phyloP scores from a whole-genome alignment of 768 basidiomycete genomes.

The Mycena venus region DNA sequence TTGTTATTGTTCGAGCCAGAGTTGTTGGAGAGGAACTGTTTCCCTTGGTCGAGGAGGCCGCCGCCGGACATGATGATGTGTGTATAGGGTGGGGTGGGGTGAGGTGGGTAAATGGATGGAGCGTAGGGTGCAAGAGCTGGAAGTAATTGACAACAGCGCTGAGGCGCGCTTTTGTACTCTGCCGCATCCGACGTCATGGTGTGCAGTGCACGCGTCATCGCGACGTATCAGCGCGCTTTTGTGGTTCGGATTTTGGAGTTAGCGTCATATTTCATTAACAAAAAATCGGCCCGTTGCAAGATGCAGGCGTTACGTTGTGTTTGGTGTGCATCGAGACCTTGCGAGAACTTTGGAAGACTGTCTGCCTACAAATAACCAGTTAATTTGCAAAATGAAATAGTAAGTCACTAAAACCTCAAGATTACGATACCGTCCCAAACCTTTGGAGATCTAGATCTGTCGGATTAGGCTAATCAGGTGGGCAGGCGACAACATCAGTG shows the following conservation, averaged over 20 bases:
- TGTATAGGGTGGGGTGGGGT: neutral
- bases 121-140: neutral
- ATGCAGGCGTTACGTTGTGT: too few relatives aligned
- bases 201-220: neutral
- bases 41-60: slow-evolving; percentile 9
- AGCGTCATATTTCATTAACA: too few relatives aligned
- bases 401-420: too few relatives aligned
- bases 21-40: neutral
- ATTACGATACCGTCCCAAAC: too few relatives aligned
- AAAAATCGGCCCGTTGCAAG: too few relatives aligned
- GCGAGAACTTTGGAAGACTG: too few relatives aligned
- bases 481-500: too few relatives aligned
- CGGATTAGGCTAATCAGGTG: too few relatives aligned
- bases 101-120: neutral
- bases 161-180: slow-evolving; percentile 5
- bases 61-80: slow-evolving; percentile 7
- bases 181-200: neutral
- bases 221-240: neutral
- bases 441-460: too few relatives aligned
- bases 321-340: too few relatives aligned
- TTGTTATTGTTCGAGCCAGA: neutral
- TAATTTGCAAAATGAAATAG: too few relatives aligned
- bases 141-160: neutral
- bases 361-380: too few relatives aligned
- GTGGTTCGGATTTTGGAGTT: neutral